Base-by-base conservation (phyloP, 257 asterid species). In the Solanum chiquidenum region DNA sequence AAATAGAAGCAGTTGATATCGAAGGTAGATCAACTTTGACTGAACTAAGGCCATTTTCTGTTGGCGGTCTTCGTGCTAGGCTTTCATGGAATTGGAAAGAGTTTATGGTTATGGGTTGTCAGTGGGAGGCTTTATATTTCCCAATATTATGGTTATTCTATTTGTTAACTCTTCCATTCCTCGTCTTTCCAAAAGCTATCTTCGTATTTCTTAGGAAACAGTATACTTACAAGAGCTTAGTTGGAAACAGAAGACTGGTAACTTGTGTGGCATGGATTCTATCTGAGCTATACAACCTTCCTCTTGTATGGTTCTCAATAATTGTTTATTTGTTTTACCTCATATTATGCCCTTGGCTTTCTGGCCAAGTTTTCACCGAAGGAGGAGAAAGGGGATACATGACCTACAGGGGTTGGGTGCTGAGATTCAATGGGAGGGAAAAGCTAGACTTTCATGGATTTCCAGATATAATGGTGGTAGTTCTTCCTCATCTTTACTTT, bases 61-160 rank as follows among this genome's bases (percentile, higher is more conserved):
- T 94, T 72, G 92, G 55, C 69, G 98, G 98, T 83, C 77, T 88
- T 86, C 95, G 92, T 16, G 93, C 96, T 23, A 90, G 89, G 88
- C 89, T 95, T 86, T 79, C 89, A 3, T 96, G 98, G 98, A 94
- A 89, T 82, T 96, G 94, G 98, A 93, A 88, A 91, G 99, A 95
- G 88, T 93, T 95, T 91, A 44, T 96, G 9, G 98, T 97, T 84
- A 95, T 97, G 99, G 99, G 99, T 79, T 97, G 98, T 90, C 99
- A 97, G 60, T 97, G 97, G 99, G 96, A 90, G 82, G 93, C 92
- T 34, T 92, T 97, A 68, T 96, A 96, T 91, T 90, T 91, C 89
- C 98, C 98, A 9, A 89, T 94, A 83, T 87, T 97, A 46, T 97
- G 93, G 92, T 77, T 89, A 82, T 90, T 94, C 52, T 95, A 92